These are phyloP conservation scores for Mallotus repandus DNA, from an alignment of 441 rosid species.

Conservation along the genomic window DNA sequence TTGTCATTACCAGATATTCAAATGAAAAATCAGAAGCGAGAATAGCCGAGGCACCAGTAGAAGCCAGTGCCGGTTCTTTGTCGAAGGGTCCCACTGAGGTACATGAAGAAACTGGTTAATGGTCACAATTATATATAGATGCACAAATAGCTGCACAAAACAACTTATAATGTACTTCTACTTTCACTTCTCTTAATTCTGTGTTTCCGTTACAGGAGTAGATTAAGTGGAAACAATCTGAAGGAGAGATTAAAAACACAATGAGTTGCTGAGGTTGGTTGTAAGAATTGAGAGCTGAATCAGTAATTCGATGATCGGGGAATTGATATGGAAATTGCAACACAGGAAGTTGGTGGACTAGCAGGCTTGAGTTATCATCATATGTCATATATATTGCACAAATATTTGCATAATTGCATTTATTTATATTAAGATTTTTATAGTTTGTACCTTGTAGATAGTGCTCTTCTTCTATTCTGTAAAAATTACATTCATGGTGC, in stretches of 20 bases:
- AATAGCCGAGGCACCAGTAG: constrained; percentile 46
- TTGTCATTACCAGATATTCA: constrained; percentile 50
- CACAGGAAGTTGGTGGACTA: not conserved
- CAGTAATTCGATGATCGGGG: not conserved
- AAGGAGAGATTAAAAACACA: not conserved
- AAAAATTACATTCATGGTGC: too few species aligned
- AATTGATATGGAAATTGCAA: not conserved
- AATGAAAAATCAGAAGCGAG: constrained; percentile 90
- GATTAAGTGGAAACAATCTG: constrained; percentile 1
- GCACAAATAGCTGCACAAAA: not conserved
- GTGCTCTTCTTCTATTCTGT: too few species aligned
- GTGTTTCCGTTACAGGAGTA: constrained; percentile 23
- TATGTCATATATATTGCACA: too few species aligned
- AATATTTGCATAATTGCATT: too few species aligned
- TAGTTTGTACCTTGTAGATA: too few species aligned
- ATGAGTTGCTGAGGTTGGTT: not conserved
- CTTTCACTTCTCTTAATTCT: not conserved
- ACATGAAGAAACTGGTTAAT: constrained; percentile 6
- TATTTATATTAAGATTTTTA: too few species aligned
- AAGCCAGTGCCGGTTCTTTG: constrained; percentile 38
- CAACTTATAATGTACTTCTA: not conserved
- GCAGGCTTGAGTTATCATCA: too few species aligned
- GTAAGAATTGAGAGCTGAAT: not conserved
- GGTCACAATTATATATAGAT: not conserved
- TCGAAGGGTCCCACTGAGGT: constrained; percentile 45